Evolutionary conservation across 805 yeast genomes (phyloP).

Genomic region (Candida koratica): DNA sequence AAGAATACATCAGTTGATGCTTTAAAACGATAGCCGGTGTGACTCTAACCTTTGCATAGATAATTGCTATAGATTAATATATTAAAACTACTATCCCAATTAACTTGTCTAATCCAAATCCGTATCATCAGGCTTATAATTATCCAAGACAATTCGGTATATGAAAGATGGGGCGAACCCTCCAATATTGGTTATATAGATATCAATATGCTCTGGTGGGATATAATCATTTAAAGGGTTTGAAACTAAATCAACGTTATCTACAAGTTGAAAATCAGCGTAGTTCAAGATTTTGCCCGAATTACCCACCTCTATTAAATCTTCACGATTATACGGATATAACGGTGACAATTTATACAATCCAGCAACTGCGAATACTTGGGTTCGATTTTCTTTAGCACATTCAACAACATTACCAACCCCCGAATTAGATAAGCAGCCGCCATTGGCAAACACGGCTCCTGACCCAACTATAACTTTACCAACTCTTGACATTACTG

Average conservation of each 20-base stretch:
- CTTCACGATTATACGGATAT: constrained; percentile 84
- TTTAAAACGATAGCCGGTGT: constrained; percentile 9
- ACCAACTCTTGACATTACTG: constrained; percentile 96
- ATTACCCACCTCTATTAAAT: constrained; percentile 85
- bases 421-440: constrained; percentile 85
- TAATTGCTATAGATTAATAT: constrained; percentile 2
- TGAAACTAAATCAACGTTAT: constrained; percentile 67
- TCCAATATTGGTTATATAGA: constrained; percentile 90
- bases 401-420: constrained; percentile 91
- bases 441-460: constrained; percentile 94
- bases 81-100: neutral
- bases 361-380: constrained; percentile 94
- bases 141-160: constrained; percentile 91
- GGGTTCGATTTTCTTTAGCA: constrained; percentile 93
- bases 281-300: constrained; percentile 84
- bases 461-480: constrained; percentile 91
- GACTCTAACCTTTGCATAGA: neutral
- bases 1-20: constrained; percentile 15
- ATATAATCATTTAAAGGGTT: constrained; percentile 90
- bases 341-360: constrained; percentile 87
- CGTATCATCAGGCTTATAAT: constrained; percentile 83
- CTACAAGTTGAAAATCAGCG: constrained; percentile 63
- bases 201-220: constrained; percentile 90
- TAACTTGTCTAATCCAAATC: constrained; percentile 40
- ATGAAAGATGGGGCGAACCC: constrained; percentile 96